Percentiles rank a stretch among this genome's conserved stretches.
Conservation (phyloP, 768 basidiomycete genomes). For the Phaeotremella fagi region DNA sequence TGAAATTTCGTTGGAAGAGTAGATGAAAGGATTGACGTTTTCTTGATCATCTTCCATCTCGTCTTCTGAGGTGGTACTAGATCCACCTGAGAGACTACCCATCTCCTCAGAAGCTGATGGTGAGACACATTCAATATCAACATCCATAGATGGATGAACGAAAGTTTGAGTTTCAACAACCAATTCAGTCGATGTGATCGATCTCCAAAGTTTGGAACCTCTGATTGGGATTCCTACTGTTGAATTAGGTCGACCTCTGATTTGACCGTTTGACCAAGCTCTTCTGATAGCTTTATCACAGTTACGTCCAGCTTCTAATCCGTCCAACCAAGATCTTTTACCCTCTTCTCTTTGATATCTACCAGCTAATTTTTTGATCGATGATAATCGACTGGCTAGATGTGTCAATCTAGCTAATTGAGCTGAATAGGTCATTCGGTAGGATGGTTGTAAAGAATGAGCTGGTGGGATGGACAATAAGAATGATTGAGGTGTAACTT, state of each 20-base stretch:
- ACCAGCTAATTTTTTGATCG: slow-evolving; percentile 33
- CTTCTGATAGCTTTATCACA: slow-evolving; percentile 33
- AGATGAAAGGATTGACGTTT: not conserved
- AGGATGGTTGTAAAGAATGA: slow-evolving; percentile 27
- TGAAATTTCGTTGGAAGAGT: too few relatives aligned
- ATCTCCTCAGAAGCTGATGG: slow-evolving; percentile 7
- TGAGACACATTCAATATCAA: too few relatives aligned
- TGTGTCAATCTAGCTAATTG: slow-evolving; percentile 31
- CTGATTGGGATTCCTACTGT: slow-evolving; percentile 12
- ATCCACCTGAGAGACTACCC: too few relatives aligned
- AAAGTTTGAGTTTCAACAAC: not conserved
- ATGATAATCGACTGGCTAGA: slow-evolving; percentile 27
- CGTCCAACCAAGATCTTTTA: slow-evolving; percentile 38
- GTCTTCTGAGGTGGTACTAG: not conserved
- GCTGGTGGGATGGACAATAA: slow-evolving; percentile 36
- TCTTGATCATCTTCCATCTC: not conserved
- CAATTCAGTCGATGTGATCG: slow-evolving; percentile 6
- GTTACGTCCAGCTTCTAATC: slow-evolving; percentile 27
- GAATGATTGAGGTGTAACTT: slow-evolving; percentile 22
- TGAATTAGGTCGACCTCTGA: not conserved
- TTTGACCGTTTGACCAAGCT: slow-evolving; percentile 30
- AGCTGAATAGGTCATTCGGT: slow-evolving; percentile 35
- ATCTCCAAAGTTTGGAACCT: slow-evolving; percentile 17
- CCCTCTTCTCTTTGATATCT: slow-evolving; percentile 44
- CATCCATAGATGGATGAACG: slow-evolving; percentile 33